These are phyloP conservation scores for Chenopodium quinoa DNA, from an alignment of 148 eudicot species.

Conservation along the genomic window DNA sequence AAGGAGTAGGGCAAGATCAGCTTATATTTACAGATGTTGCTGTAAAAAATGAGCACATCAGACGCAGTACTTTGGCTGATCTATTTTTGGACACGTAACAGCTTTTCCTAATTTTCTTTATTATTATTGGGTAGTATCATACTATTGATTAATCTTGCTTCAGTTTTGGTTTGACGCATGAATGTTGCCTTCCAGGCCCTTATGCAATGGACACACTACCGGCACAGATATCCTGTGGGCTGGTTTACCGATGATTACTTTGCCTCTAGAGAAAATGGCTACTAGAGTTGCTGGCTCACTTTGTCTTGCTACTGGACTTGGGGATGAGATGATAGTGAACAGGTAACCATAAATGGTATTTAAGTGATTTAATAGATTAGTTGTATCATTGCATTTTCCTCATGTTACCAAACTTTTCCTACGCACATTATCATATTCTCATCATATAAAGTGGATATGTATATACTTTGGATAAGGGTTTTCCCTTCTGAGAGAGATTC, in stretches of 20 bases:
- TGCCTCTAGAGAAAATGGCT: slow-evolving; percentile 94
- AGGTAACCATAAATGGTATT: slow-evolving; percentile 37
- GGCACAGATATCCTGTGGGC: slow-evolving; percentile 99
- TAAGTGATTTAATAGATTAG: neutral
- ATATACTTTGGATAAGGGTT: neutral
- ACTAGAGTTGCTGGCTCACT: slow-evolving; percentile 97
- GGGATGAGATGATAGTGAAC: slow-evolving; percentile 83
- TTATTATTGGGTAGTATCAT: neutral
- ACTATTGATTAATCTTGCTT: neutral
- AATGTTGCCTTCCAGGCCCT: slow-evolving; percentile 46
- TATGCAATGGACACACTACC: slow-evolving; percentile 95
- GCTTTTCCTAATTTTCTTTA: neutral
- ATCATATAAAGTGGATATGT: neutral
- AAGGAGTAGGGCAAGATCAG: slow-evolving; percentile 79
- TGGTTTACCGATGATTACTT: slow-evolving; percentile 89
- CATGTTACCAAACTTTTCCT: neutral
- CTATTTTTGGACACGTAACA: slow-evolving; percentile 87
- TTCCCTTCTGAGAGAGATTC: neutral
- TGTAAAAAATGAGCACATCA: slow-evolving; percentile 83
- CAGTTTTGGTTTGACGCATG: neutral
- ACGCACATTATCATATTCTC: neutral
- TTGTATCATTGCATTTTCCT: neutral
- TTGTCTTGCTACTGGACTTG: slow-evolving; percentile 87
- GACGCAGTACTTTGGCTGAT: slow-evolving; percentile 87
- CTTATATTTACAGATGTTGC: slow-evolving; percentile 96